phyloP scores from a whole-genome alignment of 2,329 filamentous ascomycete genomes.

The Gyromitra esculenta region DNA sequence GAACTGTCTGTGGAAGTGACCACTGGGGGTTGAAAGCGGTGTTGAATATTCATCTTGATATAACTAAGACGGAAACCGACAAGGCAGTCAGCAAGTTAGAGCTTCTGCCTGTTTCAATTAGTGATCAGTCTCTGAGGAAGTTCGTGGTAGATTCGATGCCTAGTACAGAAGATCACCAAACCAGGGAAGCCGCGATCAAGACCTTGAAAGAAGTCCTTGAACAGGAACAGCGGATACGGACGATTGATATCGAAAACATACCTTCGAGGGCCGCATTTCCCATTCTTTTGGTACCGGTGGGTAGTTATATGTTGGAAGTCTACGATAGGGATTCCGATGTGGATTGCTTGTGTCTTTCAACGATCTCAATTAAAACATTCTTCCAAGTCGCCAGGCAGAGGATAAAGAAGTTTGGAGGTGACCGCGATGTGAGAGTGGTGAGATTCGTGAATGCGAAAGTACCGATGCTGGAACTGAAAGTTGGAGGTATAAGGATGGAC shows the following conservation, averaged over 20 bases:
- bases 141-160: slow-evolving; percentile 65
- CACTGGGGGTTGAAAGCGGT: slow-evolving; percentile 67
- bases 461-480: slow-evolving; percentile 72
- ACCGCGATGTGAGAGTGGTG: slow-evolving; percentile 65
- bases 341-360: slow-evolving; percentile 73
- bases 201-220: slow-evolving; percentile 63
- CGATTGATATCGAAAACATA: slow-evolving; percentile 38
- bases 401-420: slow-evolving; percentile 63
- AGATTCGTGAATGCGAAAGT: slow-evolving; percentile 70
- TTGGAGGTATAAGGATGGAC: slow-evolving; percentile 70
- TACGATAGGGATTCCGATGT: slow-evolving; percentile 72
- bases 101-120: slow-evolving; percentile 48
- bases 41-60: slow-evolving; percentile 60
- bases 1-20: slow-evolving; percentile 62
- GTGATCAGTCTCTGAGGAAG: slow-evolving; percentile 60
- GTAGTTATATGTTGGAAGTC: slow-evolving; percentile 72
- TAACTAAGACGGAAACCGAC: slow-evolving; percentile 46
- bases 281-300: slow-evolving; percentile 70
- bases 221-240: slow-evolving; percentile 57
- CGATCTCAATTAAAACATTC: slow-evolving; percentile 70
- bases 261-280: slow-evolving; percentile 58
- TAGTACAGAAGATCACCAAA: slow-evolving; percentile 61
- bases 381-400: slow-evolving; percentile 69
- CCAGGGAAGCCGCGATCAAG: slow-evolving; percentile 63
- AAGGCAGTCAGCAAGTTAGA: slow-evolving; percentile 44